Percentiles rank a stretch among this genome's conserved stretches.
Evolutionary conservation across 1,139 yeast species (phyloP).

Genomic region (Cylindricascospora bacillispora): DNA sequence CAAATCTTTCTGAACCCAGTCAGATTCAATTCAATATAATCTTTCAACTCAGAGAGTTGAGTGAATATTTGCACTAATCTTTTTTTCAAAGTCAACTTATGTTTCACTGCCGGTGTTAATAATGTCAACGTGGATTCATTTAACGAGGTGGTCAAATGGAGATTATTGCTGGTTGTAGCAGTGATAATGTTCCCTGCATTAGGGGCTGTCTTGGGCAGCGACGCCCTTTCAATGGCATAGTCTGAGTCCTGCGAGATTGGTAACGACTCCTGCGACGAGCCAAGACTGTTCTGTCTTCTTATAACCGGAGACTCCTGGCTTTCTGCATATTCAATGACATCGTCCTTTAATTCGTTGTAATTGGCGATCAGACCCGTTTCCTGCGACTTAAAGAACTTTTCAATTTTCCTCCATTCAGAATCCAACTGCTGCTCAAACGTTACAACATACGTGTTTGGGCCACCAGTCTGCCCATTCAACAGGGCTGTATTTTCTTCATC

Average conservation of each 20-base stretch:
- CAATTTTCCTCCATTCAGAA: conserved; percentile 47
- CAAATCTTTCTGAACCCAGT: conserved; percentile 84
- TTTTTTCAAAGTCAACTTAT: conserved; percentile 53
- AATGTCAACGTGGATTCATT: conserved; percentile 1
- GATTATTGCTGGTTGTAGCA: conserved; percentile 3
- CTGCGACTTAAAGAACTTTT: conserved; percentile 43
- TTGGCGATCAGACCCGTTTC: conserved; percentile 38
- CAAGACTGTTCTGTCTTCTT: conserved; percentile 7
- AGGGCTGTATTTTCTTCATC: conserved; percentile 4
- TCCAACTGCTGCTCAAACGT: conserved; percentile 40
- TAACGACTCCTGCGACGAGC: conserved; percentile 7
- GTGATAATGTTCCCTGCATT: background rate
- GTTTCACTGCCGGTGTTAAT: conserved; percentile 8
- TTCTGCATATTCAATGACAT: conserved; percentile 26
- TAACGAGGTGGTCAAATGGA: no score
- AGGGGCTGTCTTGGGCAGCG: no score
- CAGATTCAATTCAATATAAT: conserved; percentile 67
- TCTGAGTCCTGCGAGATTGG: conserved; percentile 3
- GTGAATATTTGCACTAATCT: conserved; percentile 58
- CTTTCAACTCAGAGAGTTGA: conserved; percentile 66
- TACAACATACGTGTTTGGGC: conserved; percentile 10
- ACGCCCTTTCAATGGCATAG: background rate
- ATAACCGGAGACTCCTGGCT: conserved; percentile 6
- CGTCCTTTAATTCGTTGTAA: conserved; percentile 38
- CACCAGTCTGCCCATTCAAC: conserved; percentile 7